Conservation (phyloP, 495 filamentous ascomycete genomes). For the Aspergillus ellipticus region DNA sequence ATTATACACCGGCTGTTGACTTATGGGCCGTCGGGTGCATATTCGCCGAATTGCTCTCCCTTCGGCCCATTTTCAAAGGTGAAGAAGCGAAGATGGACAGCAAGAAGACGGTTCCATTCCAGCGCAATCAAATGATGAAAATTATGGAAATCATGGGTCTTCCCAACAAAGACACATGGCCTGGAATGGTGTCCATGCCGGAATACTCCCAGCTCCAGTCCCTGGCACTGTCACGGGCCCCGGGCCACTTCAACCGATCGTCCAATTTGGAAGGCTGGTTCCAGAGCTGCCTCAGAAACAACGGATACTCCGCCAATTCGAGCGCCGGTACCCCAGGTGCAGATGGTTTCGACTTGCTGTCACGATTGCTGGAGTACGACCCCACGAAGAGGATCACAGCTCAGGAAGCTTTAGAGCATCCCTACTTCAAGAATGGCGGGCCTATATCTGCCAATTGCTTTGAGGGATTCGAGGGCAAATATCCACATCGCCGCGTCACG, state of each 20-base stretch:
- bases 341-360: slow-evolving; percentile 77
- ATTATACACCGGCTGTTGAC: slow-evolving; percentile 96
- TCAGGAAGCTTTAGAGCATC: slow-evolving; percentile 76
- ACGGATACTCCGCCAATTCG: slow-evolving; percentile 49
- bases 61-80: slow-evolving; percentile 96
- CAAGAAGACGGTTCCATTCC: slow-evolving; percentile 96
- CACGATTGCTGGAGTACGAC: slow-evolving; percentile 85
- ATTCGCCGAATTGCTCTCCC: slow-evolving; percentile 86
- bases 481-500: slow-evolving; percentile 84
- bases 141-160: slow-evolving; percentile 94
- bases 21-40: slow-evolving; percentile 98
- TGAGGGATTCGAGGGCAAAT: slow-evolving; percentile 79
- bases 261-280: slow-evolving; percentile 65
- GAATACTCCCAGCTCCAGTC: slow-evolving; percentile 75
- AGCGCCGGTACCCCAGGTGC: slow-evolving; percentile 56
- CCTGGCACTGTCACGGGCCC: slow-evolving; percentile 47
- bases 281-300: slow-evolving; percentile 55
- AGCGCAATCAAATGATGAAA: slow-evolving; percentile 97
- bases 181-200: slow-evolving; percentile 71
- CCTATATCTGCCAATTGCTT: slow-evolving; percentile 79
- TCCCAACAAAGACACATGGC: slow-evolving; percentile 87
- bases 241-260: slow-evolving; percentile 37
- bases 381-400: slow-evolving; percentile 85
- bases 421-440: slow-evolving; percentile 72
- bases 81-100: slow-evolving; percentile 98